Conservation (phyloP, 129 eudicot genomes). For the Cynara cardunculus region DNA sequence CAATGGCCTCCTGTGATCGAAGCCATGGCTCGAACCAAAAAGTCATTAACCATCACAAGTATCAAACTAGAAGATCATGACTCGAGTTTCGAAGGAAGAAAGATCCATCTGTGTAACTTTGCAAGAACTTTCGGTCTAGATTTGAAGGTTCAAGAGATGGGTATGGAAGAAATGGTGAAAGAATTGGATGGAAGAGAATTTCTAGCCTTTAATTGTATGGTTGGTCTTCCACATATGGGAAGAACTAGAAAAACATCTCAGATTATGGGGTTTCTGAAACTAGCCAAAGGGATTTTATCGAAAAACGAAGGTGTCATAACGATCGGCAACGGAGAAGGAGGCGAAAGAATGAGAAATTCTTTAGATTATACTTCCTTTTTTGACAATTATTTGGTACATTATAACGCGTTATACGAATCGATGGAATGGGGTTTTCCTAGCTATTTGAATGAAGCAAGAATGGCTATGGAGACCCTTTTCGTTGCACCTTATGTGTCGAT, state of each 20-base stretch:
- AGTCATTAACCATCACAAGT: slow-evolving; percentile 42
- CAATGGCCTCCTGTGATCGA: slow-evolving; percentile 68
- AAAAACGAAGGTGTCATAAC: slow-evolving; percentile 41
- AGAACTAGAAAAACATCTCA: slow-evolving; percentile 30
- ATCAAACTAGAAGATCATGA: slow-evolving; percentile 35
- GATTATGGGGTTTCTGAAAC: slow-evolving; percentile 30
- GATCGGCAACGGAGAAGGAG: slow-evolving; percentile 50
- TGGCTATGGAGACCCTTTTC: slow-evolving; percentile 61
- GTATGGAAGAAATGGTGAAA: slow-evolving; percentile 20
- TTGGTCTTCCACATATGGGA: slow-evolving; percentile 62
- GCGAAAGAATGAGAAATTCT: not conserved
- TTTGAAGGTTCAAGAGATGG: slow-evolving; percentile 40
- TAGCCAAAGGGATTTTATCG: slow-evolving; percentile 33
- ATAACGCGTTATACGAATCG: slow-evolving; percentile 51
- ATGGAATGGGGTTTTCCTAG: slow-evolving; percentile 49
- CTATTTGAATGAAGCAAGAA: slow-evolving; percentile 57
- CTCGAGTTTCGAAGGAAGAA: slow-evolving; percentile 33
- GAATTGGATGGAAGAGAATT: slow-evolving; percentile 32
- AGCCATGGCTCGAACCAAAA: slow-evolving; percentile 34
- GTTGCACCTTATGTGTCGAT: slow-evolving; percentile 47
- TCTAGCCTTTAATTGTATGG: slow-evolving; percentile 52
- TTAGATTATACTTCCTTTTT: slow-evolving; percentile 32
- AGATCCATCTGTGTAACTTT: slow-evolving; percentile 35
- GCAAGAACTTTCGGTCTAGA: slow-evolving; percentile 39
- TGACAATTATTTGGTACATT: slow-evolving; percentile 30